These are phyloP conservation scores for Fusarium sp. DNA, from an alignment of 2,329 filamentous ascomycete genomes.

Conservation along the genomic window DNA sequence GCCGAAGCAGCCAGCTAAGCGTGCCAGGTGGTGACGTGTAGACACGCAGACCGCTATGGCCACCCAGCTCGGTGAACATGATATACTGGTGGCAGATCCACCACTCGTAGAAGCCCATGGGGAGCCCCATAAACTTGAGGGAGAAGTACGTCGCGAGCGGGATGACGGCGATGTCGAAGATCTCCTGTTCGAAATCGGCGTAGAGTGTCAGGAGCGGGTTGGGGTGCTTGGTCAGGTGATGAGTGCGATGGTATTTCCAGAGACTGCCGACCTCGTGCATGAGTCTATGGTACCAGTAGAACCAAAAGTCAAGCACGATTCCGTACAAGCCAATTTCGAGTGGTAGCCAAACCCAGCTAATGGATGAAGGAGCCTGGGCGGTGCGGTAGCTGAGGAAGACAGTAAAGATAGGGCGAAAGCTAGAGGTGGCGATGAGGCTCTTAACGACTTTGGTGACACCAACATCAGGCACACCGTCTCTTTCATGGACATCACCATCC, in stretches of 20 bases:
- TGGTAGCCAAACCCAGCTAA: not conserved
- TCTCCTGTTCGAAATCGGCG: constrained; percentile 17
- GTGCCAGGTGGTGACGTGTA: not conserved
- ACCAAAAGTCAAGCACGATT: constrained; percentile 22
- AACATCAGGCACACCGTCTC: not conserved
- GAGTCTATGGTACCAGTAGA: constrained; percentile 19
- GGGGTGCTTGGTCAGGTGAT: constrained; percentile 19
- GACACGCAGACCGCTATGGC: constrained; percentile 14
- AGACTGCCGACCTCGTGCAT: constrained; percentile 17
- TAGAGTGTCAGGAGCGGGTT: constrained; percentile 13
- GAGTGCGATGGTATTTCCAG: constrained; percentile 22
- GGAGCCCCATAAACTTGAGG: not conserved
- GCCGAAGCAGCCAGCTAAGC: not conserved
- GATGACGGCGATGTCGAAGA: constrained; percentile 15
- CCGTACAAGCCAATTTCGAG: constrained; percentile 7
- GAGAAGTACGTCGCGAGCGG: not conserved
- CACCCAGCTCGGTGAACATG: constrained; percentile 8
- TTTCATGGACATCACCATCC: not conserved
- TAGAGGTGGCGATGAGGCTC: not conserved
- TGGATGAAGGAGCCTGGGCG: not conserved
- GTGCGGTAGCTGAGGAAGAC: not conserved
- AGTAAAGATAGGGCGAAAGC: not conserved
- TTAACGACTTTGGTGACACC: not conserved
- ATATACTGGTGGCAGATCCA: constrained; percentile 25
- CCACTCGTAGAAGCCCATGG: constrained; percentile 20